These are phyloP conservation scores for Dipsacomyces acuminosporus DNA, from an alignment of 371 early-diverging fungal genomes.

Conservation along the genomic window DNA sequence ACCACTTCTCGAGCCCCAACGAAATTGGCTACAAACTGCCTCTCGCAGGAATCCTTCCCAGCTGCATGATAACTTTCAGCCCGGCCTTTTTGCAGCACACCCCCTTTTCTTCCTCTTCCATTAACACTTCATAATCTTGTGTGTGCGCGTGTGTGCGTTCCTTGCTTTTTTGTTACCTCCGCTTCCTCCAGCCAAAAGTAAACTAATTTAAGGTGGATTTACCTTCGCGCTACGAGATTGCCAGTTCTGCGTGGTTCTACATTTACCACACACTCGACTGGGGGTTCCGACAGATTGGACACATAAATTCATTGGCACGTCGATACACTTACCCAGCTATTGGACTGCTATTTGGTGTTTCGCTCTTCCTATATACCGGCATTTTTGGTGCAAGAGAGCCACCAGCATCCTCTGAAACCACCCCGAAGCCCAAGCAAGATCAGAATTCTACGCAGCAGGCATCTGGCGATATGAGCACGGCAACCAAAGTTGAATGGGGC, in stretches of 20 bases:
- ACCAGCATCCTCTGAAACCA: constrained; percentile 4
- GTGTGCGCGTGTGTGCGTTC: too few species aligned
- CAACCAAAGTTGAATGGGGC: constrained; percentile 35
- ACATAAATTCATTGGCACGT: constrained; percentile 6
- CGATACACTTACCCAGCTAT: constrained; percentile 20
- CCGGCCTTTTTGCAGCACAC: too few species aligned
- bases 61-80: too few species aligned
- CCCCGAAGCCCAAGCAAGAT: too few species aligned
- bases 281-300: constrained; percentile 31
- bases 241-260: constrained; percentile 39
- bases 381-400: background rate
- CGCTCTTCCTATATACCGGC: background rate
- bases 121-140: too few species aligned
- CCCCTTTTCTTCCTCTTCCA: too few species aligned
- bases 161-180: too few species aligned
- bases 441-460: too few species aligned
- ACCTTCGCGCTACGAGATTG: constrained; percentile 38
- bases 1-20: too few species aligned
- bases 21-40: too few species aligned
- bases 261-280: constrained; percentile 35
- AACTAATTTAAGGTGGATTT: constrained; percentile 19
- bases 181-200: too few species aligned
- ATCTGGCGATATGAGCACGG: constrained; percentile 3
- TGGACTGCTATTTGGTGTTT: constrained; percentile 8
- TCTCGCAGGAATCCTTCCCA: too few species aligned